Evolutionary conservation across 768 basidiomycete genomes (phyloP).

Genomic region (Brasilioporus rufonigricans): DNA sequence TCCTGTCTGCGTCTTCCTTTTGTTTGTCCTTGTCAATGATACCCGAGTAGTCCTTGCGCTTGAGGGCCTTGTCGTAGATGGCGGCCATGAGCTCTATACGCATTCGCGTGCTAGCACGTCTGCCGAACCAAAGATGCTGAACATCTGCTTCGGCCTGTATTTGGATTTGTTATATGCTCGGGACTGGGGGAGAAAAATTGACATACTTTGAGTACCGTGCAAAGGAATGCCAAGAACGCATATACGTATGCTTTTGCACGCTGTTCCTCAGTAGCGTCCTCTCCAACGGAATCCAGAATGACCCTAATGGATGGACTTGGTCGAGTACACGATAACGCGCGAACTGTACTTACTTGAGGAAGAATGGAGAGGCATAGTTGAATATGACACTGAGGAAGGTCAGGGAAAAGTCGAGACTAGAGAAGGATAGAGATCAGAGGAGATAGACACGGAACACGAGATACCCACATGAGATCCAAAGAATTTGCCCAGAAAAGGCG

Average conservation of each 20-base stretch:
- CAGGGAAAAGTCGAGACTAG: slow-evolving; percentile 60
- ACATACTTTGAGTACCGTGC: slow-evolving; percentile 36
- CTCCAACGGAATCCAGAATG: slow-evolving; percentile 58
- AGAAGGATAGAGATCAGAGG: not conserved
- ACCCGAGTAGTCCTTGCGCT: slow-evolving; percentile 81
- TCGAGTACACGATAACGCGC: not conserved
- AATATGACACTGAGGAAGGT: slow-evolving; percentile 70
- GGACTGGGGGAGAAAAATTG: not conserved
- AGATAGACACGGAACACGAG: not conserved
- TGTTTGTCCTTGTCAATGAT: slow-evolving; percentile 53
- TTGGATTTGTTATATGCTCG: not conserved
- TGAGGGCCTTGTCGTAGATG: slow-evolving; percentile 87
- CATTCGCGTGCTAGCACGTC: slow-evolving; percentile 71
- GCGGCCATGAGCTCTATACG: slow-evolving; percentile 79
- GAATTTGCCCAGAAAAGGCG: slow-evolving; percentile 46
- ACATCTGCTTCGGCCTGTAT: slow-evolving; percentile 60
- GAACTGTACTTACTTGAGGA: slow-evolving; percentile 58
- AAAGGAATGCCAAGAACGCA: slow-evolving; percentile 71
- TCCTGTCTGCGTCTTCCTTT: slow-evolving; percentile 23
- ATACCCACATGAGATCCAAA: slow-evolving; percentile 39
- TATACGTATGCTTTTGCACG: slow-evolving; percentile 70
- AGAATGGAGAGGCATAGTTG: slow-evolving; percentile 81
- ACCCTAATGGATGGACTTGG: slow-evolving; percentile 31
- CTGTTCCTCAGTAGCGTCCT: slow-evolving; percentile 43
- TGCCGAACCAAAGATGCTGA: slow-evolving; percentile 77